Percentiles rank a stretch among this genome's conserved stretches.
These are phyloP conservation scores for Paratinospora sagittata DNA, from an alignment of 164 flowering plant species.

Conservation along the genomic window DNA sequence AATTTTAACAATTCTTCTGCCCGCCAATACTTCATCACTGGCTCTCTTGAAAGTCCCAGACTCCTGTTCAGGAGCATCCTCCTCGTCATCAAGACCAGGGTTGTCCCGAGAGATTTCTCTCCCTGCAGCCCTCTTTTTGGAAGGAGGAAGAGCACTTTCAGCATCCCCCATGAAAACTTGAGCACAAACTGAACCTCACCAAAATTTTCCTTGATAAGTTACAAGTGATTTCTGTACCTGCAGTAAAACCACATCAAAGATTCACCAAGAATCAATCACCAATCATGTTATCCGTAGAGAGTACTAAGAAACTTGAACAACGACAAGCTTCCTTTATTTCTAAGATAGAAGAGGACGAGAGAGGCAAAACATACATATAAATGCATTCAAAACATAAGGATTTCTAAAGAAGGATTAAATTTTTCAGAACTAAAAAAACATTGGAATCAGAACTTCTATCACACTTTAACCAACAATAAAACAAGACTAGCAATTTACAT, in stretches of 20 bases:
- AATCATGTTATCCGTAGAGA: neutral
- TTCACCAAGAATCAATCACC: neutral
- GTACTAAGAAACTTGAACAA: neutral
- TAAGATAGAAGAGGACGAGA: neutral
- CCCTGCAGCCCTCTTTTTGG: conserved; percentile 89
- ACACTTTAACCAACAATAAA: neutral
- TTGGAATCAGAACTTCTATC: neutral
- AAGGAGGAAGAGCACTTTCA: conserved; percentile 51
- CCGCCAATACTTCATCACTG: conserved; percentile 82
- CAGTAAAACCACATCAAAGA: neutral
- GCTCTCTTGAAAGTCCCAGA: conserved; percentile 81
- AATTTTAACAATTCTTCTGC: conserved; percentile 84
- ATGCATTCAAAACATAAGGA: neutral
- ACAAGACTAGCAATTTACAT: neutral
- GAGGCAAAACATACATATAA: neutral
- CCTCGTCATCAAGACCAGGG: conserved; percentile 82
- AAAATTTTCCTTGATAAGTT: neutral
- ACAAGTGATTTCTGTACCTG: neutral
- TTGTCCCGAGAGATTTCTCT: conserved; percentile 73
- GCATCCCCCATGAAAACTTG: conserved; percentile 53
- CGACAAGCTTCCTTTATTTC: neutral
- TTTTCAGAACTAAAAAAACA: neutral
- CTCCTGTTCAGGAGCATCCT: conserved; percentile 56
- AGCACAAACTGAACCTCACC: neutral
- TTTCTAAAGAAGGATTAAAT: neutral